Base-by-base conservation (phyloP, 306 rosid genomes). In the Acacia melanoxylon region DNA sequence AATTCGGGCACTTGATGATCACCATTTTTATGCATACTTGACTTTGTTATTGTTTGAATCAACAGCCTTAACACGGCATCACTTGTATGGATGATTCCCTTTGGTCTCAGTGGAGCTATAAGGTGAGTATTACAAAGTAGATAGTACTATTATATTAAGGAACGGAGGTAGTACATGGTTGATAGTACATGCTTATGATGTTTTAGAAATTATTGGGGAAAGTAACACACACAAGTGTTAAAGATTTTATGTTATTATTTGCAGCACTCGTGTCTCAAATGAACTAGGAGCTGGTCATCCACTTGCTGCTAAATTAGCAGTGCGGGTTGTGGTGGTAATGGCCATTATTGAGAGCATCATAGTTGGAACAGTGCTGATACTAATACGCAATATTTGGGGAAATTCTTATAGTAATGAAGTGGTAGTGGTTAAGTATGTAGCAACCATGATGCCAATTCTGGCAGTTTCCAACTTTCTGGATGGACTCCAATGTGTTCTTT, bases 281-380 rank as follows among this genome's bases (percentile, higher is more conserved):
- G 97, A 93, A 86, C 84, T 93, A 37, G 97, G 98, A 74, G 97
- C 97, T 25, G 94, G 92, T 72, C 82, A 33, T 78, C 91, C 97
- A 2, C 56, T 63, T 51, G 71, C 88, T 25, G 94, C 97, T 29
- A 85, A 86, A 51, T 89, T 93, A 80, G 89, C 97, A 6, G 93
- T 91, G 65, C 40, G 74, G 16, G 82, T 93, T 29, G 92, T 90
- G 40, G 7, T 86, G 16, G 85, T 74, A 29, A 84, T 84, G 86
- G 94, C 97, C 79, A 69, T 85, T 67, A 73, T 83, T 1, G 94
- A 82, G 72, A 94, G 94, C 33, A 2, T 69, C 70, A 45, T 90
- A 46, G 81, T 90, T 54, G 94, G 87, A 78, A 1, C 74, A 2
- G 75, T 84, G 40, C 40, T 93, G 40, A 87, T 93, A 35, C 71